Conservation (phyloP, 257 asterid genomes). For the Gentiana dahurica region DNA sequence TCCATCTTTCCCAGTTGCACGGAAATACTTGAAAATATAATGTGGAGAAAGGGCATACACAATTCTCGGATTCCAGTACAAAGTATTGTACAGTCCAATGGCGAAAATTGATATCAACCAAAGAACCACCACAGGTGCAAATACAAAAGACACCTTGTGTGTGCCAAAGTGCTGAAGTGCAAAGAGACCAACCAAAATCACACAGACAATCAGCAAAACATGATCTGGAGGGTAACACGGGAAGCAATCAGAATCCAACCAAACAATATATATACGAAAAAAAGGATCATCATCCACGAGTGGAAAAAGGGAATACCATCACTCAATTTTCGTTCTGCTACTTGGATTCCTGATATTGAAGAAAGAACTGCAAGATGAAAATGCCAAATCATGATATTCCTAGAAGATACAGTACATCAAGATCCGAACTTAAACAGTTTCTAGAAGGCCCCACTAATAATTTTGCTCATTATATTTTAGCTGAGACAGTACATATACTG, state of each 20-base stretch:
- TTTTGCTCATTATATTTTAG: too few relatives aligned
- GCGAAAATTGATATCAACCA: slow-evolving; percentile 71
- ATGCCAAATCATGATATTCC: slow-evolving; percentile 6
- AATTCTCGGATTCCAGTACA: slow-evolving; percentile 72
- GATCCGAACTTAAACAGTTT: too few relatives aligned
- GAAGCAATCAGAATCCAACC: neutral
- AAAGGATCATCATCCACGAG: slow-evolving; percentile 2
- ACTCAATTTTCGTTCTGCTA: slow-evolving; percentile 16
- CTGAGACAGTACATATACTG: too few relatives aligned
- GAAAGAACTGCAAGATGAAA: slow-evolving; percentile 33
- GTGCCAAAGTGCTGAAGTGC: slow-evolving; percentile 96
- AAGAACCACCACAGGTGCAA: slow-evolving; percentile 82
- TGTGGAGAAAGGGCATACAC: slow-evolving; percentile 79
- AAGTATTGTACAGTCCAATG: slow-evolving; percentile 64
- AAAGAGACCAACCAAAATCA: slow-evolving; percentile 80
- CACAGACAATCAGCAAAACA: slow-evolving; percentile 51
- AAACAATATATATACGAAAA: neutral
- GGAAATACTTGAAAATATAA: slow-evolving; percentile 61
- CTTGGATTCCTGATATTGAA: slow-evolving; percentile 35
- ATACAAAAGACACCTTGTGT: slow-evolving; percentile 76
- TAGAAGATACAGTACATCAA: too few relatives aligned
- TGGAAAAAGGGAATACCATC: slow-evolving; percentile 17
- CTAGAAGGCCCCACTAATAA: too few relatives aligned
- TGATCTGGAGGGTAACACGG: slow-evolving; percentile 31
- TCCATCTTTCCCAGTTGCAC: slow-evolving; percentile 73